A percentile compares a stretch with the other conserved stretches of the same genome.
Evolutionary conservation across 805 yeast genomes (phyloP).

Genomic region (Phaffomyces thermotolerans): DNA sequence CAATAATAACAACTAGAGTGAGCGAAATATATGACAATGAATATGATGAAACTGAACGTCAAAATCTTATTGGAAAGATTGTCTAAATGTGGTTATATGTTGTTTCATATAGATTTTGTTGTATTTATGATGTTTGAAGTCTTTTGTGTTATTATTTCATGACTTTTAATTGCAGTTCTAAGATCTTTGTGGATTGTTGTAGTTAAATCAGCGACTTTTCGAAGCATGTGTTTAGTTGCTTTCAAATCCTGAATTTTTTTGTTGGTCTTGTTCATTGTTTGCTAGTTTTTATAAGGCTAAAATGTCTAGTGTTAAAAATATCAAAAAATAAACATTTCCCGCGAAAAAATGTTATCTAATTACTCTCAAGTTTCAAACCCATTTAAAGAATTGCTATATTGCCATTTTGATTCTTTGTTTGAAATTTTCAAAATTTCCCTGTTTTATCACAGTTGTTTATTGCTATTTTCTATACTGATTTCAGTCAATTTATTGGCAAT

Average conservation of each 20-base stretch:
- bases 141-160: background rate
- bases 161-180: constrained; percentile 1
- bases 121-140: background rate
- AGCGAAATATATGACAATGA: constrained; percentile 17
- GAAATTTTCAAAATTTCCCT: too few relatives aligned
- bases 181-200: constrained; percentile 5
- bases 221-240: constrained; percentile 9
- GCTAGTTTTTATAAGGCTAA: too few relatives aligned
- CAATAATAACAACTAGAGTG: constrained; percentile 18
- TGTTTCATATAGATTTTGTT: background rate
- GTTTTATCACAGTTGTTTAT: too few relatives aligned
- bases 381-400: too few relatives aligned
- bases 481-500: background rate
- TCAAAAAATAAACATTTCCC: background rate
- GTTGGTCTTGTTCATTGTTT: background rate
- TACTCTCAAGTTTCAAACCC: too few relatives aligned
- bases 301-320: background rate
- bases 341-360: background rate
- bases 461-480: too few relatives aligned
- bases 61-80: constrained; percentile 8
- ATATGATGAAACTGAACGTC: constrained; percentile 18
- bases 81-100: constrained; percentile 2
- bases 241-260: constrained; percentile 3
- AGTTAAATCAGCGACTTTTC: constrained; percentile 6
- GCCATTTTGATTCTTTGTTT: too few relatives aligned